Evolutionary conservation across 352 stramenopile species (phyloP), one percentile per base, ranked within the genome.

Genomic region (Pythium sp.): DNA sequence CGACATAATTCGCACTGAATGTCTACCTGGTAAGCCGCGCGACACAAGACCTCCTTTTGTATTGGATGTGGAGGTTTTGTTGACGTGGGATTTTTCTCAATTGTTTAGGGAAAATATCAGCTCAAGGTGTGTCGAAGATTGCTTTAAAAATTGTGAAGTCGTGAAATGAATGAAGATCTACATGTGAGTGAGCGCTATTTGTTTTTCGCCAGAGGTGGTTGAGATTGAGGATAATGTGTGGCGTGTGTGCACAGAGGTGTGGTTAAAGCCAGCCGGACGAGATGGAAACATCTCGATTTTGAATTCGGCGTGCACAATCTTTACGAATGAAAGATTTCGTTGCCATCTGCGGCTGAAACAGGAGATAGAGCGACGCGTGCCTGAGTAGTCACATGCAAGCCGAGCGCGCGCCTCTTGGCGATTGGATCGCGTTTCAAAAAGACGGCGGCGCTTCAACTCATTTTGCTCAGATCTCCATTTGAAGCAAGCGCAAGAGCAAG

Each of bases 1-100:
- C 64, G 43, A 56, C 64, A 28, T 69, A 69, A 41, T 22, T 34
- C 24, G n/a, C 5, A 34, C 38, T 47, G 38, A 47, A 6, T 46
- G 24, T 26, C 24, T 26, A 1, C 15, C 38, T 46, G 38, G 38
- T 46, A 46, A 46, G 38, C 11, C 15, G 38, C 3, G 14, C 4
- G 12, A 5, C 15, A 24, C 24, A 34, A 58, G 18, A 1, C 20
- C 47, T 54, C 26, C n/a, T 34, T 58, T n/a, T 22, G 51, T 58
- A 6, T 22, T 34, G 51, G 24, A 58, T 58, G 22, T 34, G 12
- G 14, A 20, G 38, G 28, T 4, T 57, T n/a, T 36, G n/a, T 36
- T 34, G 24, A 34, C 12, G 24, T n/a, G 15, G 20, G 11, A 8
- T 8, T n/a, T 5, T 22, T 47, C 38, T 47, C 34, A 38, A 38